Evolutionary conservation across 176 grass and related monocot genomes (phyloP), one percentile per base, ranked within the genome.

Genomic region (Luzula sylvatica): DNA sequence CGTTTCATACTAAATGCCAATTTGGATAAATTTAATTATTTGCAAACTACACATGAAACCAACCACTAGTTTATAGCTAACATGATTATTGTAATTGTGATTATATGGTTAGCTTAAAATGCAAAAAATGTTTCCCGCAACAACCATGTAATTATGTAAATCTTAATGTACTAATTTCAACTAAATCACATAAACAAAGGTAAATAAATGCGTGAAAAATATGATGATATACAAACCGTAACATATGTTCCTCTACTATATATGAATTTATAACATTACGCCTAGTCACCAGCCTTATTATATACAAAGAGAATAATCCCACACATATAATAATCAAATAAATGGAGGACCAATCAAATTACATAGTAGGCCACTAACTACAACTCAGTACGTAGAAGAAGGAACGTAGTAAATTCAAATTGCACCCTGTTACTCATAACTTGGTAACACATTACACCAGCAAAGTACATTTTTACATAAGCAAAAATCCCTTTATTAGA

Each of bases 401-500:
- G 20, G 8, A 45, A 20, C 24, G 19, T 27, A 48, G 24, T 6
- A 4, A 58, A 29, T 60, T 46, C 1, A 6, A 17, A 27, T 30
- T n/a, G 55, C 39, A 35, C 38, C 3, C 45, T 50, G 35, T 56
- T 58, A 2, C 19, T 65, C 56, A 65, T 20, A 17, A 39, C 58
- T 46, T 53, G 41, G 54, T 1, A 30, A 66, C 54, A 74, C 56
- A 22, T 55, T 19, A 7, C 49, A 46, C 43, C 2, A 47, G n/a
- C 69, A 58, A 24, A 2, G 3, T 11, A 61, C 20, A 35, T 15
- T 21, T 24, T 16, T 42, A 15, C 50, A 40, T 48, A 61, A 8
- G 44, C 69, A 21, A 68, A 24, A 28, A 4, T 48, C 14, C 30
- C 12, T 63, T 62, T 72, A 92, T 20, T 66, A 58, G 81, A 86